Evolutionary conservation across 768 basidiomycete genomes (phyloP).

Genomic region (Phaffia tasmanica): DNA sequence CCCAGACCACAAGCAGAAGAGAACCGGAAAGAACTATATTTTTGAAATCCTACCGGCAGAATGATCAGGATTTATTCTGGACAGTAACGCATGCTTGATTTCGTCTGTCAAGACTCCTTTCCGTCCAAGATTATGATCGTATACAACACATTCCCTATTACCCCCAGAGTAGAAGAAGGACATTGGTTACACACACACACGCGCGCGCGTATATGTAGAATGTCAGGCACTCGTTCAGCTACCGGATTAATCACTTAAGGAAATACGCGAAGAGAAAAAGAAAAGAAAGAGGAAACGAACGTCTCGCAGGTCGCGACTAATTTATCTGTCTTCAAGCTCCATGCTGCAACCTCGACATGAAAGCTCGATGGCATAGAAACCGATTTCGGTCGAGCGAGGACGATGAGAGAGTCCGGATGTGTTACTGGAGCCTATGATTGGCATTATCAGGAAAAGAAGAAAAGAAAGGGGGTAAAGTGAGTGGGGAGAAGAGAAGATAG

Average conservation of each 20-base stretch:
- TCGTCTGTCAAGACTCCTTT: conserved; percentile 8
- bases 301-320: conserved; percentile 22
- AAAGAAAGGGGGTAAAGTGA: neutral
- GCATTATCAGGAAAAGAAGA: too few relatives aligned
- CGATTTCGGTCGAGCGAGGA: neutral
- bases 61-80: neutral
- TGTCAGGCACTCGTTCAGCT: too few relatives aligned
- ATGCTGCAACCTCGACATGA: conserved; percentile 9
- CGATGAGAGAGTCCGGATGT: neutral
- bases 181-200: too few relatives aligned
- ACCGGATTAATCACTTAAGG: neutral
- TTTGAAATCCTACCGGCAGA: too few relatives aligned
- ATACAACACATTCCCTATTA: conserved; percentile 11
- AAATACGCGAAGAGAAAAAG: too few relatives aligned
- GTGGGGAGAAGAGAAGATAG: neutral
- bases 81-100: neutral
- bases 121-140: conserved; percentile 13
- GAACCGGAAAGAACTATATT: too few relatives aligned
- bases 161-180: neutral
- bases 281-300: conserved; percentile 4
- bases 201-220: neutral
- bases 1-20: too few relatives aligned
- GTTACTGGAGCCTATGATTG: neutral
- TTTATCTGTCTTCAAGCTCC: conserved; percentile 18
- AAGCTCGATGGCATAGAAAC: conserved; percentile 19